Evolutionary conservation across 176 grass and related monocot genomes (phyloP).

Genomic region (Alopecurus myosuroides): DNA sequence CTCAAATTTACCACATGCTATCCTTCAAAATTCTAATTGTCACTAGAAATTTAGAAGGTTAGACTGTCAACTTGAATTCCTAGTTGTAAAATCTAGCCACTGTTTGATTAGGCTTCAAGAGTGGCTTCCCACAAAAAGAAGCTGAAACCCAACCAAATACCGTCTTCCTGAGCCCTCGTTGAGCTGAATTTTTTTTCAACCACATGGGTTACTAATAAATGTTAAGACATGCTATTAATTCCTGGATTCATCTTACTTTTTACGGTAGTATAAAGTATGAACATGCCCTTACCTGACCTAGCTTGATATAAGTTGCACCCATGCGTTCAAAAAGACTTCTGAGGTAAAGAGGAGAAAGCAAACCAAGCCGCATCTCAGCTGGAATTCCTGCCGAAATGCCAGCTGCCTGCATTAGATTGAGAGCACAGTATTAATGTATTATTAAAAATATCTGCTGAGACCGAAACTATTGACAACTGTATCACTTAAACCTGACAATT

Average conservation of each 20-base stretch:
- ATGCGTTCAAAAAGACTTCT: slow-evolving; percentile 84
- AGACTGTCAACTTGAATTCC: background rate
- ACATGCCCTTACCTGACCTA: slow-evolving; percentile 68
- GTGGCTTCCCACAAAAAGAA: background rate
- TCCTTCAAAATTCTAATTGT: background rate
- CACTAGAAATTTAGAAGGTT: background rate
- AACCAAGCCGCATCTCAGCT: slow-evolving; percentile 59
- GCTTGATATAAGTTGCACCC: slow-evolving; percentile 98
- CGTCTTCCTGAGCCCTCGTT: background rate
- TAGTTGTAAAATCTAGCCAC: background rate
- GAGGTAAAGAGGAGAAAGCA: slow-evolving; percentile 87
- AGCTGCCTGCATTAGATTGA: slow-evolving; percentile 51
- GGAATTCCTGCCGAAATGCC: slow-evolving; percentile 55
- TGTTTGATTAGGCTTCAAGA: background rate
- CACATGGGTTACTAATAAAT: slow-evolving; percentile 2
- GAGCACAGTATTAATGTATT: slow-evolving; percentile 13
- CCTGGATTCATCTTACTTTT: background rate
- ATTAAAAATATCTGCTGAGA: background rate
- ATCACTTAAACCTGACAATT: background rate
- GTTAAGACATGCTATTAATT: background rate
- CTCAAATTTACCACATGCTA: background rate
- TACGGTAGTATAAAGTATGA: slow-evolving; percentile 4
- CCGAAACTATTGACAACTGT: background rate
- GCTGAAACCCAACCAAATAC: background rate
- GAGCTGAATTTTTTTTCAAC: background rate